Conservation (phyloP, 1,284 basidiomycete species). For the Ganoderma multipileum region DNA sequence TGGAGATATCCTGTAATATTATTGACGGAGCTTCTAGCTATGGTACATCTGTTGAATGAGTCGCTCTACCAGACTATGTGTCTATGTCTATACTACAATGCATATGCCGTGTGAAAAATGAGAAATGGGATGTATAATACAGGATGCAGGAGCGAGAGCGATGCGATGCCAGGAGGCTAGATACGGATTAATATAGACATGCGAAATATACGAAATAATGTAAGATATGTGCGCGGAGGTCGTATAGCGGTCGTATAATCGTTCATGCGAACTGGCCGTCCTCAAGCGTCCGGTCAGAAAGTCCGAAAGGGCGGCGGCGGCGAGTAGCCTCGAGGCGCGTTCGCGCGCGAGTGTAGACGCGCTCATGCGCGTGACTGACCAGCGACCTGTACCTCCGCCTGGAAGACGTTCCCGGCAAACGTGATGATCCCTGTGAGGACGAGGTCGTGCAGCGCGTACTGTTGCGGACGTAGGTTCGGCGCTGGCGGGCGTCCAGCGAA, state of each 20-base stretch:
- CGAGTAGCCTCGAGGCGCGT: background rate
- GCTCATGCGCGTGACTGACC: background rate
- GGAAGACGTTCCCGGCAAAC: background rate
- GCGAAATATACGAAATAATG: background rate
- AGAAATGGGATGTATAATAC: background rate
- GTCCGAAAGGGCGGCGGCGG: background rate
- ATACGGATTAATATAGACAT: background rate
- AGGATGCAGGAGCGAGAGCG: background rate
- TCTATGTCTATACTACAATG: background rate
- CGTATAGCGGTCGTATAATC: background rate
- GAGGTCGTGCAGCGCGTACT: constrained; percentile 1
- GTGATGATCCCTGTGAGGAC: background rate
- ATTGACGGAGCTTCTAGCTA: background rate
- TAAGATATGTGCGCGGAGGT: background rate
- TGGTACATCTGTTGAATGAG: background rate
- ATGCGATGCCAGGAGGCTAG: background rate
- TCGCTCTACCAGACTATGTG: background rate
- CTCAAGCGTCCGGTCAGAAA: background rate
- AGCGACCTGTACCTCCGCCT: background rate
- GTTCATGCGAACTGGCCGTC: background rate
- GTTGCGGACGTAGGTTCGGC: background rate
- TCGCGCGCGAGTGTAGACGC: background rate
- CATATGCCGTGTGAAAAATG: background rate
- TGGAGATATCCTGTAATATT: background rate
- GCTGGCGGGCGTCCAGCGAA: background rate